These are phyloP conservation scores for Panus rudis DNA, from an alignment of 768 basidiomycete genomes.

Conservation along the genomic window DNA sequence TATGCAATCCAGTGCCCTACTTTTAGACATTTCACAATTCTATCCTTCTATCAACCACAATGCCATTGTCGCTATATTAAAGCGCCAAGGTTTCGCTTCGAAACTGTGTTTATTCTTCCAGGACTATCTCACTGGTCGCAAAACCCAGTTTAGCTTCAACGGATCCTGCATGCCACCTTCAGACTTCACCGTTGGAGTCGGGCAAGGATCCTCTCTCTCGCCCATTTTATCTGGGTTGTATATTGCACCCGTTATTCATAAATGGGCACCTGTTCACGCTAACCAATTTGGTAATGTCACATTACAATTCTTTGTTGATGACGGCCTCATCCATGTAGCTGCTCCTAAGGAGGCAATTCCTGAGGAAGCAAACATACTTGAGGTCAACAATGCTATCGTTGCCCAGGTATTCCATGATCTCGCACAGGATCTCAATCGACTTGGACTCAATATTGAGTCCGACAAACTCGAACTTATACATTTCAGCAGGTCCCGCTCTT, in stretches of 20 bases:
- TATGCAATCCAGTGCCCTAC: constrained; percentile 7
- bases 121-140: constrained; percentile 4
- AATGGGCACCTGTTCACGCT: background rate
- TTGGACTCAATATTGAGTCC: constrained; percentile 7
- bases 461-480: constrained; percentile 14
- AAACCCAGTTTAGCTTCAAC: constrained; percentile 8
- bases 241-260: constrained; percentile 10
- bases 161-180: constrained; percentile 14
- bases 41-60: constrained; percentile 15
- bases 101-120: constrained; percentile 8
- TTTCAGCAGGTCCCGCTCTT: constrained; percentile 3
- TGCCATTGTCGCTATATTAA: constrained; percentile 3
- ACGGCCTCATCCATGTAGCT: constrained; percentile 7
- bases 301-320: constrained; percentile 12
- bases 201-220: constrained; percentile 27
- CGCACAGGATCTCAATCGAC: background rate
- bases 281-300: too few relatives aligned
- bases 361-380: background rate
- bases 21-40: constrained; percentile 15
- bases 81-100: constrained; percentile 9
- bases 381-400: background rate
- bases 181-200: constrained; percentile 20
- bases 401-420: background rate
- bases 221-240: constrained; percentile 11
- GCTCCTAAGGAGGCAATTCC: background rate